Base-by-base conservation (phyloP, 2,329 filamentous ascomycete species). In the Arthrobotrys conoides region DNA sequence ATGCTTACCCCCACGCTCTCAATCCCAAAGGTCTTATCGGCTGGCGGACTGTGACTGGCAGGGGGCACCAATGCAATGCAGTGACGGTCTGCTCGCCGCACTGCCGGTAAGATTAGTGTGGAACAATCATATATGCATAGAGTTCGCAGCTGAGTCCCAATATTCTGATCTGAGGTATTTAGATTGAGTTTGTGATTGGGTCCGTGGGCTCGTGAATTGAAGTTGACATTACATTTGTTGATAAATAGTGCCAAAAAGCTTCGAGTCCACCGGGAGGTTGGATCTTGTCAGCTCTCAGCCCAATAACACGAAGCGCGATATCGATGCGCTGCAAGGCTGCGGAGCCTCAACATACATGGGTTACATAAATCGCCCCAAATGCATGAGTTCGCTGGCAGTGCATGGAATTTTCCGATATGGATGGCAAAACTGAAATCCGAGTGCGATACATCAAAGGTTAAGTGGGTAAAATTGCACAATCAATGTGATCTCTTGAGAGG, bases 371-470 rank as follows among this genome's bases (percentile, higher is more conserved):
- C 44, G 44, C 53, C 53, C 33, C 51, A 44, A 51, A 63, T 76
- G 72, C 72, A 76, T 22, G 72, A 51, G 14, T 70, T 76, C 41
- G 72, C 59, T 76, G 72, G 72, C 72, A 70, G 48, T 70, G 72
- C 72, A 76, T 76, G 48, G 69, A 69, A 59, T 38, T 10, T 30
- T 51, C 72, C 38, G 46, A 61, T 55, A 46, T 33, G 49, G 61
- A 73, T 66, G 36, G 59, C 20, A 65, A 55, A 72, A 30, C 30
- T 46, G 70, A 49, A 67, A 41, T 59, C 41, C 61, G 61, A 65
- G 41, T 49, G 61, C 41, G 61, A 49, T 64, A 41, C 33, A 59
- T 3, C 14, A 49, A 33, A 44, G 49, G 33, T n/a, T 44, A 30
- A 41, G 20, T 22, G 9, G 2, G 16, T 46, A 24, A 68, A 71